Percentiles rank a stretch among this genome's conserved stretches.
phyloP scores from a whole-genome alignment of 2,329 filamentous ascomycete genomes.

The Intubia oerlemansii region DNA sequence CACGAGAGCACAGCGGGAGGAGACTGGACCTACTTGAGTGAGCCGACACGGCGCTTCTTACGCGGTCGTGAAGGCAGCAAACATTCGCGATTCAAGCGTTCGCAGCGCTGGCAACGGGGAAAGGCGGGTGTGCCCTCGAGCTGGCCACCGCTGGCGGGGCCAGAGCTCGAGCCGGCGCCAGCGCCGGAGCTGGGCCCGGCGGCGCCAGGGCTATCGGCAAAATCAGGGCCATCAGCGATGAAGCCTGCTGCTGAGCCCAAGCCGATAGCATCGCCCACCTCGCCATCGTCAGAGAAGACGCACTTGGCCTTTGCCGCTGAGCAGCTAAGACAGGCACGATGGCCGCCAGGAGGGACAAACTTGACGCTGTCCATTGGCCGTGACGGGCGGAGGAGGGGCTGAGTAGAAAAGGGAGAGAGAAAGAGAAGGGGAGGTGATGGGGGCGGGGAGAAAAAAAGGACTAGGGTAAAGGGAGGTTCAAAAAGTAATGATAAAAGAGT shows the following conservation, averaged over 20 bases:
- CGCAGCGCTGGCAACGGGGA: slow-evolving; percentile 7
- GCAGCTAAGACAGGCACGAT: slow-evolving; percentile 10
- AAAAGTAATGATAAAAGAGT: not conserved
- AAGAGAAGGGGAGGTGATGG: not conserved
- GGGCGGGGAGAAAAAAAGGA: too few species aligned
- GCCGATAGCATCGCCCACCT: slow-evolving; percentile 1
- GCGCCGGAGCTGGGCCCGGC: not conserved
- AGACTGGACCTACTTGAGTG: slow-evolving; percentile 5
- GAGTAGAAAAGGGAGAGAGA: not conserved
- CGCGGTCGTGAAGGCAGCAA: slow-evolving; percentile 7
- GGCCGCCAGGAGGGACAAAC: slow-evolving; percentile 10
- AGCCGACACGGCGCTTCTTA: slow-evolving; percentile 8
- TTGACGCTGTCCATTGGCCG: slow-evolving; percentile 9
- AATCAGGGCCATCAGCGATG: not conserved
- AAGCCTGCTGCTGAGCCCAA: not conserved
- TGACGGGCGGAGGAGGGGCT: too few species aligned
- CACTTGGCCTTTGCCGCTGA: slow-evolving; percentile 10
- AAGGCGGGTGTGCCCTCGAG: slow-evolving; percentile 4
- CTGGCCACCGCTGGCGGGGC: not conserved
- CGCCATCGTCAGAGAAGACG: slow-evolving; percentile 8
- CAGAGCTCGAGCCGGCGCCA: too few species aligned
- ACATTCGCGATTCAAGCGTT: slow-evolving; percentile 7
- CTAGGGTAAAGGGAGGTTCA: too few species aligned
- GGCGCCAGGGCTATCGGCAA: slow-evolving; percentile 1
- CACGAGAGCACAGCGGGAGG: too few species aligned